Base-by-base conservation (phyloP, 2,329 filamentous ascomycete species). In the Pleoardoris graminearum region DNA sequence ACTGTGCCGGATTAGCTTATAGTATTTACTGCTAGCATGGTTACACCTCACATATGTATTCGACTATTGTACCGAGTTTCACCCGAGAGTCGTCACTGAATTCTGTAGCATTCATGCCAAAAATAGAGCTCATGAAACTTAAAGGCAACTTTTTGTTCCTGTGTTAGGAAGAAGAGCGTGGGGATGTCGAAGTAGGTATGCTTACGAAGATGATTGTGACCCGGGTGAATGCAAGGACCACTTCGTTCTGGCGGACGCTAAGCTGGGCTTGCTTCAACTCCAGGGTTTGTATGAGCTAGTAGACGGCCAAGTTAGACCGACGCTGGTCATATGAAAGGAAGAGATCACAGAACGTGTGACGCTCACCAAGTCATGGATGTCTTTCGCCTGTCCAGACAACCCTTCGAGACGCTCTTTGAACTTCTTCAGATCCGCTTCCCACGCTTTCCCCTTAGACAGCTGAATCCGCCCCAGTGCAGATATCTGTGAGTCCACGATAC, bases 101-200 rank as follows among this genome's bases (percentile, higher is more conserved):
- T n/a, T 48, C 45, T 3, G 19, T 32, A 11, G 45, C 33, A 11
- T 48, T 48, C 45, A 39, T 48, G 8, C 45, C 45, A 16, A 48
- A 48, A 11, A 48, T 38, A 12, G 45, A 48, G 23, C 33, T 48
- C 19, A 48, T 48, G n/a, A 48, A 39, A 16, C 45, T 21, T 3
- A 48, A n/a, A 12, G 45, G 45, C n/a, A 48, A 7, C 45, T 48
- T 11, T 48, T 14, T 22, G 16, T 3, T 8, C n/a, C 7, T 3
- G 7, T 6, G 29, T 45, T 22, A 33, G 16, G 3, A 1, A 25
- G 21, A 39, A 14, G 3, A 10, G 16, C 35, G 6, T 25, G 11
- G 7, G 25, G 4, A 7, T n/a, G 25, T 27, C 22, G 14, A 4
- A 25, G 22, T 48, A 1, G 45, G 30, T 1, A 38, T 23, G 3